Base-by-base conservation (phyloP, 192 early-diverging fungal species). In the Allomyces macrogynus region DNA sequence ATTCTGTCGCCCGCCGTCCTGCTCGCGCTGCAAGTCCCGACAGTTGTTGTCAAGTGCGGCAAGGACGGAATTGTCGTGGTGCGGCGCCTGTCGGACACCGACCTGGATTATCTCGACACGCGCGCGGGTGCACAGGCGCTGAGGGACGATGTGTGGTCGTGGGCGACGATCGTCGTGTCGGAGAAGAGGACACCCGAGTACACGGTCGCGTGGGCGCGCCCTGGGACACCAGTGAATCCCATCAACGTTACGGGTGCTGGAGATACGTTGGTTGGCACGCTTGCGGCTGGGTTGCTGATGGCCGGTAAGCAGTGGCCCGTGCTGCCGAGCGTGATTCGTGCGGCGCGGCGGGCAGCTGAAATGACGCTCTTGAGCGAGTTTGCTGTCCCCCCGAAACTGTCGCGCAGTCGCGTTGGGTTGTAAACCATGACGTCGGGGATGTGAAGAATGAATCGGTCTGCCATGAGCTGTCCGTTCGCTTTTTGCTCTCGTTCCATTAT, bases 171-270 rank as follows among this genome's bases (percentile, higher is more conserved):
- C 1, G 4, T 23, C 18, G 20, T 1, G 24, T 25, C 20, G 27
- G 44, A 16, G 14, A 24, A 18, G 18, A 23, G 10, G 40, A 69
- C 24, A 63, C 64, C 3, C 70, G 68, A 67, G 60, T 65, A n/a
- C 71, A 72, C 62, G 77, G 73, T 64, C 49, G 73, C 26, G 66
- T 73, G 20, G 65, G 72, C 25, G 44, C 62, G 16, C 57, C 78
- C 27, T 24, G 62, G 8, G 23, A 64, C 9, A 54, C 64, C 23
- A 14, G 61, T 40, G 5, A 63, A 75, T 12, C 69, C 80, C 61
- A 71, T 78, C 40, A 86, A 80, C 70, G 86, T 88, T 1, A 87
- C 84, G n/a, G 88, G 88, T 11, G 86, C 88, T 4, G 88, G 88
- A 5, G 88, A 89, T 67, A 86, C 82, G 80, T 79, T 78, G 64